A percentile compares a stretch with the other conserved stretches of the same genome.
Evolutionary conservation across 805 yeast genomes (phyloP).

Genomic region (Candida anglica): DNA sequence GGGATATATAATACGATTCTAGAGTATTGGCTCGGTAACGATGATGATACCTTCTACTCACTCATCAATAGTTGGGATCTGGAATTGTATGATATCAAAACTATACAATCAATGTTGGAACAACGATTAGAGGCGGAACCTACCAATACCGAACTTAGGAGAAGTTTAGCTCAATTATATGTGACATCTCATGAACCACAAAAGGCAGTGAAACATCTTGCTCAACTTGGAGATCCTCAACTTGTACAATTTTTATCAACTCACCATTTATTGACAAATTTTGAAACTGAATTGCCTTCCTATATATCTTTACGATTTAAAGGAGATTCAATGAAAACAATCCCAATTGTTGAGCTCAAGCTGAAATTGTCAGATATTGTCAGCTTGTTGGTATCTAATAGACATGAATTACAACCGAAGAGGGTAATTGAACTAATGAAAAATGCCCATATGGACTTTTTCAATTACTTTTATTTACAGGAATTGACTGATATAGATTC

Average conservation of each 20-base stretch:
- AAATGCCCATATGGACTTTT: slow-evolving; percentile 36
- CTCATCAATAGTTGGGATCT: slow-evolving; percentile 57
- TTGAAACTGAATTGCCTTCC: slow-evolving; percentile 46
- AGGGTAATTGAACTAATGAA: slow-evolving; percentile 47
- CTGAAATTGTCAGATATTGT: slow-evolving; percentile 42
- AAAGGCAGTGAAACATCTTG: slow-evolving; percentile 62
- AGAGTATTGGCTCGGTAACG: slow-evolving; percentile 40
- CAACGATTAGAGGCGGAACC: slow-evolving; percentile 32
- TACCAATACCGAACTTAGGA: slow-evolving; percentile 26
- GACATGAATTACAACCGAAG: slow-evolving; percentile 61
- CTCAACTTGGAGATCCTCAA: slow-evolving; percentile 49
- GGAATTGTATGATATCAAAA: slow-evolving; percentile 44
- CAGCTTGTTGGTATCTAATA: slow-evolving; percentile 52
- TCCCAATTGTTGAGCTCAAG: slow-evolving; percentile 38
- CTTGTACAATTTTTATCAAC: slow-evolving; percentile 56
- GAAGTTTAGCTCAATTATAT: slow-evolving; percentile 49
- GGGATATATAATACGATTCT: slow-evolving; percentile 41
- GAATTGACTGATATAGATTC: slow-evolving; percentile 55
- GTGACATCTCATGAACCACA: slow-evolving; percentile 53
- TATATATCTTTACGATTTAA: slow-evolving; percentile 43
- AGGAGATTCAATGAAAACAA: slow-evolving; percentile 20
- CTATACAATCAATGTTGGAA: slow-evolving; percentile 45
- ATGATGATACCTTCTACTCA: slow-evolving; percentile 31
- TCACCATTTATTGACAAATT: slow-evolving; percentile 58
- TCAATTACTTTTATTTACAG: slow-evolving; percentile 66